Evolutionary conservation across 176 grass and related monocot genomes (phyloP), one percentile per base, ranked within the genome.

Genomic region (Bromus sterilis): DNA sequence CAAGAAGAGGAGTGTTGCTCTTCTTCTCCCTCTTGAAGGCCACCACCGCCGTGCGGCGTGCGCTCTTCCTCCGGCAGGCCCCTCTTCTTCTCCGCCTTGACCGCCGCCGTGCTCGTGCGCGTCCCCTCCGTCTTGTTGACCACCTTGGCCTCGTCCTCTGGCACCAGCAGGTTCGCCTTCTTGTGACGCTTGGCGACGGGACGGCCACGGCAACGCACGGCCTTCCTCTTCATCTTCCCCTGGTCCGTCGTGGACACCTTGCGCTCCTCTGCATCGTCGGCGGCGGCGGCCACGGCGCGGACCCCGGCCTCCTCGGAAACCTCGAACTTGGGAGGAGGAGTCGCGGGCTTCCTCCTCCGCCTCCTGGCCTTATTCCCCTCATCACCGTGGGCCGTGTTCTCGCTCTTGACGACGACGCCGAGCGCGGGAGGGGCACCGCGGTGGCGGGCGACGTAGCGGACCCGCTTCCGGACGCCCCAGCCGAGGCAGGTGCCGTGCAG

Each of bases 401-500:
- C n/a, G n/a, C n/a, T 51, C 6, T 51, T 18, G 48, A 18, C 46
- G 46, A 20, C 6, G 46, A 49, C 16, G 46, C 16, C 48, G 48
- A 18, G 5, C 15, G 30, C 64, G 20, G 64, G 4, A 12, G 36
- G 60, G 40, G 49, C 3, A 30, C 30, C 2, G 51, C n/a, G 65
- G 65, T 74, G 32, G 62, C 65, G 44, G 5, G 76, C 39, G 21
- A 85, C 72, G 82, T 88, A 89, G 37, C 46, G 78, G 14, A 87
- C 88, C 41, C 80, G 89, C 74, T 78, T 75, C n/a, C 86, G 71
- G 3, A 67, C 81, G 33, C 92, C 95, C 95, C 95, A 98, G 0
- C 81, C 39, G 15, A 85, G 21, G 59, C 61, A 53, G 62, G 78
- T 59, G 70, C 88, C 55, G 72, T 86, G 80, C 39, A 93, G 68